A percentile compares a stretch with the other conserved stretches of the same genome.
Evolutionary conservation across 1,139 yeast genomes (phyloP).

Genomic region (Magnusiomyces fungicola): DNA sequence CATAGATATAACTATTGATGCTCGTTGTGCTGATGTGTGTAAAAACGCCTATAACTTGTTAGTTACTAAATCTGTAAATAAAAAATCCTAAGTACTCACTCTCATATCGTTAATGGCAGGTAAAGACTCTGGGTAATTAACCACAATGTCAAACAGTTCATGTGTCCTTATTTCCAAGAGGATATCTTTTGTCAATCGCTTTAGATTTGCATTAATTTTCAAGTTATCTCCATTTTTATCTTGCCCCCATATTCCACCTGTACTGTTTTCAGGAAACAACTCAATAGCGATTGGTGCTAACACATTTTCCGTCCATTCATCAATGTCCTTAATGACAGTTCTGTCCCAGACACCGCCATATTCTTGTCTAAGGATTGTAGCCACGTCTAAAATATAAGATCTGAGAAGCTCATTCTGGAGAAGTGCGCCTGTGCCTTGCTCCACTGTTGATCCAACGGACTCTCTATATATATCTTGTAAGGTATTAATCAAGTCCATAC

Average conservation of each 20-base stretch:
- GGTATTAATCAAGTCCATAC: not conserved
- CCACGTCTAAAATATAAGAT: conserved; percentile 13
- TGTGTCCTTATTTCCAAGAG: conserved; percentile 36
- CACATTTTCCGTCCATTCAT: conserved; percentile 16
- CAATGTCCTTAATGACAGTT: conserved; percentile 17
- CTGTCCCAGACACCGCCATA: conserved; percentile 18
- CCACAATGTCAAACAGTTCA: conserved; percentile 61
- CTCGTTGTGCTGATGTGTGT: conserved; percentile 37
- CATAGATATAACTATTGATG: conserved; percentile 49
- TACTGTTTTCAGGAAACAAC: not conserved
- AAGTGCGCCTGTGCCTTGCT: conserved; percentile 13
- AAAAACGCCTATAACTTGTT: conserved; percentile 32
- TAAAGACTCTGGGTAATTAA: conserved; percentile 50
- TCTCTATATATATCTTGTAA: not conserved
- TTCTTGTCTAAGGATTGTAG: conserved; percentile 5
- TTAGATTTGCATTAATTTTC: conserved; percentile 3
- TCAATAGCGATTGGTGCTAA: conserved; percentile 4
- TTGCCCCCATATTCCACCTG: not conserved
- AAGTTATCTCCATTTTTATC: not conserved
- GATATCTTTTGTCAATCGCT: conserved; percentile 11
- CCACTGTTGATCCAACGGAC: not conserved
- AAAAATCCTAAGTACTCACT: conserved; percentile 18
- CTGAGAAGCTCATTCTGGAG: conserved; percentile 16
- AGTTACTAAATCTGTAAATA: too few species aligned
- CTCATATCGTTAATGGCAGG: conserved; percentile 61